phyloP scores from a whole-genome alignment of 116 monocot genomes.

The Iris pallida region DNA sequence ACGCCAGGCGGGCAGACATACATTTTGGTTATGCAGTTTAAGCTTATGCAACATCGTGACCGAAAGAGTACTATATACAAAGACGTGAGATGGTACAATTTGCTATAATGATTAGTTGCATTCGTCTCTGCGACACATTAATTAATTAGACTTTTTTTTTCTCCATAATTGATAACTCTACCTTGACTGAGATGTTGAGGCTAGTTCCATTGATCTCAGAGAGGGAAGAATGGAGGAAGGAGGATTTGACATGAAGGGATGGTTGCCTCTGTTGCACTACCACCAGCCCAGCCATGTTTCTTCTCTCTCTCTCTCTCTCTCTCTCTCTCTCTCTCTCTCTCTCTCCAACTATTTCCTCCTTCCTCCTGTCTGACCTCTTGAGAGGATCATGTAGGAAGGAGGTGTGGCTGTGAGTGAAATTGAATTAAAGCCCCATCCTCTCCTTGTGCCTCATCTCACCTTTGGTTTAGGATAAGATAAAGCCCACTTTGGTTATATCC shows the following conservation, averaged over 20 bases:
- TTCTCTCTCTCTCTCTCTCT: background rate
- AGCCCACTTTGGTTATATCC: background rate
- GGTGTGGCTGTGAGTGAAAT: background rate
- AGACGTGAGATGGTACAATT: background rate
- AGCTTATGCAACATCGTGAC: too few species aligned
- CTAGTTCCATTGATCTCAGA: slow-evolving; percentile 68
- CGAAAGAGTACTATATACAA: background rate
- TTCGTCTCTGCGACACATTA: background rate
- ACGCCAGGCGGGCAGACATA: too few species aligned
- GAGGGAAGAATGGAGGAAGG: slow-evolving; percentile 58
- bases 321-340: background rate
- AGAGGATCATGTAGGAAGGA: slow-evolving; percentile 12
- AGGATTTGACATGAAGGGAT: slow-evolving; percentile 20
- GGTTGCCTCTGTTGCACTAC: slow-evolving; percentile 31
- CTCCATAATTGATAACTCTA: slow-evolving; percentile 15
- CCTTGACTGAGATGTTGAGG: slow-evolving; percentile 50
- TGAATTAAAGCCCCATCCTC: slow-evolving; percentile 6
- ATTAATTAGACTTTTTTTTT: background rate
- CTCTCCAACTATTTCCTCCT: too few species aligned
- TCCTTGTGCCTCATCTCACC: slow-evolving; percentile 4
- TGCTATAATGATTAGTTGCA: background rate
- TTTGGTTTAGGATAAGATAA: slow-evolving; percentile 15
- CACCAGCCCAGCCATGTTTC: slow-evolving; percentile 18
- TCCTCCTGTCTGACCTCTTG: background rate
- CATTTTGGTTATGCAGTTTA: too few species aligned